These are phyloP conservation scores for Coniochaeta prunicola DNA, from an alignment of 2,329 filamentous ascomycete species.

Conservation along the genomic window DNA sequence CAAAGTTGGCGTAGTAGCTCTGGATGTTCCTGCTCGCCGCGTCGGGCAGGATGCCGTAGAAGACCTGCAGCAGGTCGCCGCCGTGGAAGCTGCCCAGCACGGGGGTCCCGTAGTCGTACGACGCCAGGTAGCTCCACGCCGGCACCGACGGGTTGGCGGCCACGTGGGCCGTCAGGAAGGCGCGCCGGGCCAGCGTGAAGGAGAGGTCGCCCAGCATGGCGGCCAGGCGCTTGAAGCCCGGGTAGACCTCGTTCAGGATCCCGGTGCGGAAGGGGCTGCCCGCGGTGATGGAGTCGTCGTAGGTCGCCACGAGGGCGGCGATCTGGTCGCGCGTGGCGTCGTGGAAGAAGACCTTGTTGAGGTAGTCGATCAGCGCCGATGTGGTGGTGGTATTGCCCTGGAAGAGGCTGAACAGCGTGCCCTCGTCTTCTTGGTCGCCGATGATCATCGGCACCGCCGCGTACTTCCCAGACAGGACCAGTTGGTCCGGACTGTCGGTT, in stretches of 20 bases:
- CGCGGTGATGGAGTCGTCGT: constrained; percentile 45
- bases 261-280: constrained; percentile 69
- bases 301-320: constrained; percentile 50
- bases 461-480: constrained; percentile 42
- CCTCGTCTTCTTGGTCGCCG: constrained; percentile 75
- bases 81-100: constrained; percentile 71
- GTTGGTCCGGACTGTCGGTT: constrained; percentile 53
- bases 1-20: constrained; percentile 66
- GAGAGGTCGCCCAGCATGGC: constrained; percentile 69
- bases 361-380: constrained; percentile 51
- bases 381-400: constrained; percentile 61
- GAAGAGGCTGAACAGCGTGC: constrained; percentile 66
- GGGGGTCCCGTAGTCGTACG: constrained; percentile 64
- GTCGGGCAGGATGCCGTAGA: constrained; percentile 57
- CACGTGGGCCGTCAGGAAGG: constrained; percentile 46
- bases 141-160: constrained; percentile 49
- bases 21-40: constrained; percentile 53
- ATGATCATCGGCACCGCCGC: constrained; percentile 46
- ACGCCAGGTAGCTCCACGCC: constrained; percentile 67
- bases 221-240: constrained; percentile 69
- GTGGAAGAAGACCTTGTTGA: constrained; percentile 53
- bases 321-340: constrained; percentile 44
- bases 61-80: constrained; percentile 61
- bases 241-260: constrained; percentile 63
- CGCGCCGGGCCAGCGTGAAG: constrained; percentile 65